phyloP scores from a whole-genome alignment of 2,329 filamentous ascomycete genomes.

The Epichloe hybrida region DNA sequence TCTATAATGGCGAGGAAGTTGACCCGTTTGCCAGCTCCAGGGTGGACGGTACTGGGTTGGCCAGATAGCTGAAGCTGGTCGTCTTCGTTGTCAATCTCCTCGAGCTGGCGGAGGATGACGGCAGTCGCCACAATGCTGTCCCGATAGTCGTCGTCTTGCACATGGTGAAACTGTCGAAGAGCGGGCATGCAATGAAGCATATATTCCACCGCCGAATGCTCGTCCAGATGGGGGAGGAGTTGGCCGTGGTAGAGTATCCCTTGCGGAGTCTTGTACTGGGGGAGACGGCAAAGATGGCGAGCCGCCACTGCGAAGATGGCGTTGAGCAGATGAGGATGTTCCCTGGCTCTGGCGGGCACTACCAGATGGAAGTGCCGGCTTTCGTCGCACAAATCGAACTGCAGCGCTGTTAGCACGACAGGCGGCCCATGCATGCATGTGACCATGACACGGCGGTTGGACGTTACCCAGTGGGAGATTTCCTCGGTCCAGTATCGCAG shows the following conservation, averaged over 20 bases:
- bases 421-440: neutral
- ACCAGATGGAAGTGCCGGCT: slow-evolving; percentile 26
- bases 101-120: slow-evolving; percentile 26
- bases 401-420: neutral
- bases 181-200: slow-evolving; percentile 27
- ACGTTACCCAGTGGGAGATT: slow-evolving; percentile 25
- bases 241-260: slow-evolving; percentile 26
- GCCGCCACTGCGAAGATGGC: slow-evolving; percentile 27
- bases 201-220: slow-evolving; percentile 26
- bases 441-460: neutral
- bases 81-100: slow-evolving; percentile 27
- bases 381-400: slow-evolving; percentile 29
- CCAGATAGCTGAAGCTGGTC: slow-evolving; percentile 7
- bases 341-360: slow-evolving; percentile 21
- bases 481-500: slow-evolving; percentile 27
- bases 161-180: slow-evolving; percentile 22
- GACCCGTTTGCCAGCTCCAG: slow-evolving; percentile 11
- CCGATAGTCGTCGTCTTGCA: slow-evolving; percentile 24
- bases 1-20: slow-evolving; percentile 29
- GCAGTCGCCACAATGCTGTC: slow-evolving; percentile 28
- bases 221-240: slow-evolving; percentile 19
- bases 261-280: slow-evolving; percentile 22
- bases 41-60: neutral
- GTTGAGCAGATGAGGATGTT: slow-evolving; percentile 24
- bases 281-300: slow-evolving; percentile 24